A percentile compares a stretch with the other conserved stretches of the same genome.
phyloP scores from a whole-genome alignment of 768 basidiomycete genomes.

The Mycena venus region DNA sequence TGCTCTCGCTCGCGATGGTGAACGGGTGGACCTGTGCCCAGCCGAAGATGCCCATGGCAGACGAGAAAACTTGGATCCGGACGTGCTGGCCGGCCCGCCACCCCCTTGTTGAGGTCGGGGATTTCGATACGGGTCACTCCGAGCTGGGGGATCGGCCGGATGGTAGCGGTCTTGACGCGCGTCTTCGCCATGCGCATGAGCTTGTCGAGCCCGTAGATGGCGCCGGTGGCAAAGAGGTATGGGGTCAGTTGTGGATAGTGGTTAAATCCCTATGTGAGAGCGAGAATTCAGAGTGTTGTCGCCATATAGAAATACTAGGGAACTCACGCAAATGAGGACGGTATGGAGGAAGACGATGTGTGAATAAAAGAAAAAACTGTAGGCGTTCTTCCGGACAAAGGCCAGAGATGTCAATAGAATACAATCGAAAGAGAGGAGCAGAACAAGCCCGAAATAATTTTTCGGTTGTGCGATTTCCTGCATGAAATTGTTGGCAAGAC shows the following conservation, averaged over 20 bases:
- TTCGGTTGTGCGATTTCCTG: too few relatives aligned
- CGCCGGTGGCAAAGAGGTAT: too few relatives aligned
- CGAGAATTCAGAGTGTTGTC: constrained; percentile 43
- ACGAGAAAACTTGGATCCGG: constrained; percentile 71
- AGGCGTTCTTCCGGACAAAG: constrained; percentile 66
- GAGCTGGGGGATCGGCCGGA: constrained; percentile 73
- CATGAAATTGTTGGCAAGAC: neutral
- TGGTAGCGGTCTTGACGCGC: constrained; percentile 66
- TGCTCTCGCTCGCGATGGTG: too few relatives aligned
- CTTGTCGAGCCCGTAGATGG: constrained; percentile 79
- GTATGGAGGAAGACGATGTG: constrained; percentile 70
- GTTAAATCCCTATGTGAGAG: constrained; percentile 54
- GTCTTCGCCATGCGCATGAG: constrained; percentile 75
- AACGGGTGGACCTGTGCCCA: too few relatives aligned
- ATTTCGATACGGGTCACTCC: constrained; percentile 75
- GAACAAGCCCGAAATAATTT: too few relatives aligned
- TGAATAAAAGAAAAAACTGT: constrained; percentile 65
- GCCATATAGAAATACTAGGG: neutral
- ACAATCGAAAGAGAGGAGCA: too few relatives aligned
- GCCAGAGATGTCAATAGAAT: too few relatives aligned
- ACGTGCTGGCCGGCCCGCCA: constrained; percentile 92
- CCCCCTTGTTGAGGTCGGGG: constrained; percentile 70
- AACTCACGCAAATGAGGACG: constrained; percentile 70
- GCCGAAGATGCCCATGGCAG: too few relatives aligned
- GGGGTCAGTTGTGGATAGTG: too few relatives aligned